Evolutionary conservation across 164 flowering plant genomes (phyloP).

Genomic region (Brasenia schreberi): DNA sequence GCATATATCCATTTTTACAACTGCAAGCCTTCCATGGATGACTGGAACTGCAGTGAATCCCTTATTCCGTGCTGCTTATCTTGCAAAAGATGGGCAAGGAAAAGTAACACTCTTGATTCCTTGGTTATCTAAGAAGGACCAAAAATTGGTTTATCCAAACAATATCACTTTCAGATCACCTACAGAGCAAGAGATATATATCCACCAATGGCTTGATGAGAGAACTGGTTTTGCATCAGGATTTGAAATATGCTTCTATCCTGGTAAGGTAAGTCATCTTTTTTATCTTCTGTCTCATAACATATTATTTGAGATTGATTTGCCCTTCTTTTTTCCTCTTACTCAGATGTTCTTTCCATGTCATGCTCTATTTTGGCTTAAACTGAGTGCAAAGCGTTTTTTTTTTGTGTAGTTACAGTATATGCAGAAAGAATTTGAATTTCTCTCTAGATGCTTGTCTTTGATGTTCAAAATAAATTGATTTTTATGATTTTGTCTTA

Average conservation of each 20-base stretch:
- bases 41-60: constrained; percentile 99
- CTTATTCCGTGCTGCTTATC: constrained; percentile 91
- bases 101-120: constrained; percentile 84
- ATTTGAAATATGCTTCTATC: constrained; percentile 62
- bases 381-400: too few species aligned
- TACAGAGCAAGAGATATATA: constrained; percentile 60
- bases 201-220: constrained; percentile 77
- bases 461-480: not conserved
- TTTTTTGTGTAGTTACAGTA: not conserved
- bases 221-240: constrained; percentile 41
- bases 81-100: constrained; percentile 50
- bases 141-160: constrained; percentile 58
- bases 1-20: constrained; percentile 83
- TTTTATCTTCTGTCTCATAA: not conserved
- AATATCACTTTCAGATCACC: constrained; percentile 51
- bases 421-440: not conserved
- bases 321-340: too few species aligned
- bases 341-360: too few species aligned
- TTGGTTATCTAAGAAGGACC: constrained; percentile 76
- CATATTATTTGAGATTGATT: not conserved
- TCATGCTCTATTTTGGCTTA: too few species aligned
- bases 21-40: constrained; percentile 99
- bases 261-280: constrained; percentile 56
- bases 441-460: too few species aligned
- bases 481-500: constrained; percentile 7